phyloP scores from a whole-genome alignment of 441 rosid genomes.

The Flueggea neowawraea region DNA sequence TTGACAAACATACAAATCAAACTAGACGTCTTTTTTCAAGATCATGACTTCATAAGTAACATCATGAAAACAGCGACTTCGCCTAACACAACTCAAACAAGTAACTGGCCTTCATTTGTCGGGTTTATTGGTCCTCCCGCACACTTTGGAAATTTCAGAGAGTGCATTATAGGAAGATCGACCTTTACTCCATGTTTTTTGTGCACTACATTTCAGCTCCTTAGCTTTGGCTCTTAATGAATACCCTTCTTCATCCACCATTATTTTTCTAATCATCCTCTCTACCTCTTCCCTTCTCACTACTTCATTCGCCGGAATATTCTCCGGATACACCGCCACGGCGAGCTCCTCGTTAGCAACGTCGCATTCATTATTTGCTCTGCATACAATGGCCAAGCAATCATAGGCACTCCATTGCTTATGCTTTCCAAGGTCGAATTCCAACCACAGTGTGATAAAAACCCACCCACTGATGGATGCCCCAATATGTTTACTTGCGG shows the following conservation, averaged over 20 bases:
- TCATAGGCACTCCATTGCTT: slow-evolving; percentile 20
- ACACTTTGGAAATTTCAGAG: slow-evolving; percentile 15
- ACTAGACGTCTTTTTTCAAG: no score
- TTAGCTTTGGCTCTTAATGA: slow-evolving; percentile 13
- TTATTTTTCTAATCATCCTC: slow-evolving; percentile 23
- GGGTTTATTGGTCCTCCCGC: background rate
- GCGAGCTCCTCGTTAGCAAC: slow-evolving; percentile 20
- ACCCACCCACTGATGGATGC: slow-evolving; percentile 24
- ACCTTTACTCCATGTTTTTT: slow-evolving; percentile 12
- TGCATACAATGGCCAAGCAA: slow-evolving; percentile 26
- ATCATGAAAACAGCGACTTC: no score
- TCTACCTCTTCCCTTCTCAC: slow-evolving; percentile 22
- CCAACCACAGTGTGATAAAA: slow-evolving; percentile 34
- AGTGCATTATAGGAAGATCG: slow-evolving; percentile 31
- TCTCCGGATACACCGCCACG: slow-evolving; percentile 11
- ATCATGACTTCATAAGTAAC: no score
- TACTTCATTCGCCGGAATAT: no score
- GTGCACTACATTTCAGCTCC: slow-evolving; percentile 15
- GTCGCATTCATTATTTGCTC: slow-evolving; percentile 28
- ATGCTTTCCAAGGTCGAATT: slow-evolving; percentile 26
- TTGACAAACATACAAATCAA: no score
- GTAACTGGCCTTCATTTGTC: no score
- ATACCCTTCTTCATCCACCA: slow-evolving; percentile 10
- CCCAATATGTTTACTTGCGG: slow-evolving; percentile 22
- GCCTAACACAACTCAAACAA: no score